Evolutionary conservation across 2,329 filamentous ascomycete species (phyloP).

Genomic region (Cadophora sp.): DNA sequence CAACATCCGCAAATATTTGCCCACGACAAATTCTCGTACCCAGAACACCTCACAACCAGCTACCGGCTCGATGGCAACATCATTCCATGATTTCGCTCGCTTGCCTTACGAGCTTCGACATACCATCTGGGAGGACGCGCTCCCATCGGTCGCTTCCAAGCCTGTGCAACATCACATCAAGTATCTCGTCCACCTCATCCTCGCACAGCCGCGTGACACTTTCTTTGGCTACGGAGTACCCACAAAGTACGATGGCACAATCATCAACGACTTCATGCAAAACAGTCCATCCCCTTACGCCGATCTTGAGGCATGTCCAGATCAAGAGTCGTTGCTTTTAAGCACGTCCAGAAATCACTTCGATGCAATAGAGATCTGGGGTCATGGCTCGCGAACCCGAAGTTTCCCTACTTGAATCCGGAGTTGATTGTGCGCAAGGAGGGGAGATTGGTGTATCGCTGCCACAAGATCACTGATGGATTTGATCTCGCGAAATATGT

Average conservation of each 20-base stretch:
- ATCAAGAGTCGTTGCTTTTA: conserved; percentile 14
- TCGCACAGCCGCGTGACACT: background rate
- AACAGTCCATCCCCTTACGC: conserved; percentile 4
- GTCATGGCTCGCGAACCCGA: conserved; percentile 2
- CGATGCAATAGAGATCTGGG: background rate
- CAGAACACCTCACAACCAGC: background rate
- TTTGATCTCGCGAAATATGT: conserved; percentile 1
- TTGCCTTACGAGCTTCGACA: conserved; percentile 15
- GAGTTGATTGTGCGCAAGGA: background rate
- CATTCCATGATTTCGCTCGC: background rate
- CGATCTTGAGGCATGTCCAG: background rate
- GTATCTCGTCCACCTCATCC: background rate
- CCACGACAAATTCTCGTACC: background rate
- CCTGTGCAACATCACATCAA: background rate
- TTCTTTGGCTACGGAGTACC: background rate
- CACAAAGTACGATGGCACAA: background rate
- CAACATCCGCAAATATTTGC: background rate
- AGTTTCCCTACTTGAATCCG: background rate
- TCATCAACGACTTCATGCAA: background rate
- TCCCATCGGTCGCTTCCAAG: background rate
- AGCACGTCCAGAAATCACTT: background rate
- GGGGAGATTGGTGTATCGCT: conserved; percentile 1
- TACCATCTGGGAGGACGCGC: background rate
- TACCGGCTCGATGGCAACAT: background rate
- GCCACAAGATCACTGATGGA: background rate